Evolutionary conservation across 768 basidiomycete species (phyloP).

Genomic region (Lanmaoa rubissima): DNA sequence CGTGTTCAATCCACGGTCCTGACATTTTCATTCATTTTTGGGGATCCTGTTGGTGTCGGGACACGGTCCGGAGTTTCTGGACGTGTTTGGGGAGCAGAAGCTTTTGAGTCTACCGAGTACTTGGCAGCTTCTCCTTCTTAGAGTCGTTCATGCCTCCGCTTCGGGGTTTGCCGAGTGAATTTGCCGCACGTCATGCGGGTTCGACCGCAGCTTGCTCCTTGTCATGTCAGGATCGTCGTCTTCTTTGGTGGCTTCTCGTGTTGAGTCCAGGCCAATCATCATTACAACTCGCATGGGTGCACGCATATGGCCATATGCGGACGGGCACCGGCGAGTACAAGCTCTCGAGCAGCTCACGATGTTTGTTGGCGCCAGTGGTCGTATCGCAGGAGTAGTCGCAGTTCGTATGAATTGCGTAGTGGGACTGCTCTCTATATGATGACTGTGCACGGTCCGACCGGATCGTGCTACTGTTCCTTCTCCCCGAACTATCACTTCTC

Average conservation of each 20-base stretch:
- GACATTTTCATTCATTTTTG: slow-evolving; percentile 29
- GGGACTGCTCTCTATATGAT: not conserved
- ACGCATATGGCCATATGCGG: slow-evolving; percentile 8
- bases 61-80: not conserved
- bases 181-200: slow-evolving; percentile 7
- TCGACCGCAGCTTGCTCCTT: slow-evolving; percentile 9
- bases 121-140: not conserved
- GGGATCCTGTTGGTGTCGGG: not conserved
- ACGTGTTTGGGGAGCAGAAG: not conserved
- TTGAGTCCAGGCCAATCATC: slow-evolving; percentile 15
- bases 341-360: not conserved
- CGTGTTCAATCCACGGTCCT: slow-evolving; percentile 48
- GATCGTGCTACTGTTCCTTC: slow-evolving; percentile 7
- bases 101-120: not conserved
- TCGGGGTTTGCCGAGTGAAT: slow-evolving; percentile 16
- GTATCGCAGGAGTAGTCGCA: not conserved
- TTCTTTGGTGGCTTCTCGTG: slow-evolving; percentile 19
- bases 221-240: slow-evolving; percentile 26
- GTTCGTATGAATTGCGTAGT: not conserved
- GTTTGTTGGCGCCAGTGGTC: not conserved
- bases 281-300: not conserved
- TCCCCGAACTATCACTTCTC: slow-evolving; percentile 7
- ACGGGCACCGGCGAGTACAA: not conserved
- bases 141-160: not conserved
- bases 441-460: not conserved